Conservation (phyloP, 169 alveolate genomes). For the Miamiensis avidus region DNA sequence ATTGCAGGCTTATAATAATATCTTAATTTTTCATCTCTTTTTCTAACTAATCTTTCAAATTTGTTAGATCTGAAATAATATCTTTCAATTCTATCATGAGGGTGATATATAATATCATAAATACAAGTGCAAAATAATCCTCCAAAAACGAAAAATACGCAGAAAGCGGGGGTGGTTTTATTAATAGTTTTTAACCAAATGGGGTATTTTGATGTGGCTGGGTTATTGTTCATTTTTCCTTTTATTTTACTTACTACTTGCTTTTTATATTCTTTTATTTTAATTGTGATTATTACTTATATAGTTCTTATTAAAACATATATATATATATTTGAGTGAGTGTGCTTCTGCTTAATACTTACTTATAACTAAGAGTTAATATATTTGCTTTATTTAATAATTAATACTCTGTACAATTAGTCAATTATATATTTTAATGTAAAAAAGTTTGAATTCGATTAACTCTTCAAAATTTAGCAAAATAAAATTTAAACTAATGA, state of each 20-base stretch:
- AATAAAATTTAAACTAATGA: too few species aligned
- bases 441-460: too few species aligned
- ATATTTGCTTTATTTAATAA: too few species aligned
- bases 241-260: too few species aligned
- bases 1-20: slow-evolving; percentile 27
- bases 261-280: too few species aligned
- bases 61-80: slow-evolving; percentile 42
- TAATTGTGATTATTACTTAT: background rate
- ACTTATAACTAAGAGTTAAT: too few species aligned
- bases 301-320: too few species aligned
- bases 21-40: slow-evolving; percentile 42
- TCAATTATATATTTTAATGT: too few species aligned
- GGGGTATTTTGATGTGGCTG: slow-evolving; percentile 9
- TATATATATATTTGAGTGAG: too few species aligned
- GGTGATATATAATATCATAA: slow-evolving; percentile 43
- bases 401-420: too few species aligned
- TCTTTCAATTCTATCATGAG: slow-evolving; percentile 49
- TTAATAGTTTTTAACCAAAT: slow-evolving; percentile 29
- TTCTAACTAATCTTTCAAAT: slow-evolving; percentile 44
- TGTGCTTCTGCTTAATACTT: too few species aligned
- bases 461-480: too few species aligned
- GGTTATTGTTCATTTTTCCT: background rate
- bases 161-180: slow-evolving; percentile 40
- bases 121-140: slow-evolving; percentile 29
- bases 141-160: slow-evolving; percentile 32